Evolutionary conservation across 2,329 filamentous ascomycete genomes (phyloP).

Genomic region (Colletotrichum graminicola): DNA sequence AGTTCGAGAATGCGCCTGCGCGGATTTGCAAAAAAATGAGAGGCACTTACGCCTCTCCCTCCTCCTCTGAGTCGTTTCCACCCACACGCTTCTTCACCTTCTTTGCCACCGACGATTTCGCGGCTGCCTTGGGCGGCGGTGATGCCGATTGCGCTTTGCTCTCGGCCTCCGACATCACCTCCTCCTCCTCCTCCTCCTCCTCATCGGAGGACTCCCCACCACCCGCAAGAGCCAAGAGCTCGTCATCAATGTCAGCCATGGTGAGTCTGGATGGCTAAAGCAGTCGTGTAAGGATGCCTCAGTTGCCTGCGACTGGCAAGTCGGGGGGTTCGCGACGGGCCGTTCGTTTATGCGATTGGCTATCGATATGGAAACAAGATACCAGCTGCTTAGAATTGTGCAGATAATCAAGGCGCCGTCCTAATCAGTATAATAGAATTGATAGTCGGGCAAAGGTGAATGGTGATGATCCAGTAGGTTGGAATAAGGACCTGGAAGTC

Average conservation of each 20-base stretch:
- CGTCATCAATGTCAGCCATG: constrained; percentile 93
- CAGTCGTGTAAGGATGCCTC: constrained; percentile 12
- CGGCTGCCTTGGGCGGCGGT: constrained; percentile 55
- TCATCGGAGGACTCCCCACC: constrained; percentile 75
- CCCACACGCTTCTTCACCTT: constrained; percentile 65
- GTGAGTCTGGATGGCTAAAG: constrained; percentile 44
- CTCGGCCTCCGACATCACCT: constrained; percentile 63
- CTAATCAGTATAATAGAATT: not conserved
- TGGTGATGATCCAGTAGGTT: constrained; percentile 12
- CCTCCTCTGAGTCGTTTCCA: constrained; percentile 79
- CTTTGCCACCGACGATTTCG: constrained; percentile 54
- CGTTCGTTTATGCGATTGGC: constrained; percentile 9
- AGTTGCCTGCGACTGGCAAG: not conserved
- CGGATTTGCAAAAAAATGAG: constrained; percentile 3
- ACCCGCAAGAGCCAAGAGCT: constrained; percentile 92
- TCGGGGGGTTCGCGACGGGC: constrained; percentile 13
- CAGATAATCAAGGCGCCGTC: not conserved
- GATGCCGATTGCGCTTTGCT: constrained; percentile 69
- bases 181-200: constrained; percentile 67
- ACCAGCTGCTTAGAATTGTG: no score
- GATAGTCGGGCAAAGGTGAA: not conserved
- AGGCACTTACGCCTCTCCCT: constrained; percentile 82
- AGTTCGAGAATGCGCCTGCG: not conserved
- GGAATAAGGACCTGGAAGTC: constrained; percentile 25
- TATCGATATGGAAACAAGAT: not conserved